Conservation (phyloP, 1,284 basidiomycete species). For the Boletellus deceptivus region DNA sequence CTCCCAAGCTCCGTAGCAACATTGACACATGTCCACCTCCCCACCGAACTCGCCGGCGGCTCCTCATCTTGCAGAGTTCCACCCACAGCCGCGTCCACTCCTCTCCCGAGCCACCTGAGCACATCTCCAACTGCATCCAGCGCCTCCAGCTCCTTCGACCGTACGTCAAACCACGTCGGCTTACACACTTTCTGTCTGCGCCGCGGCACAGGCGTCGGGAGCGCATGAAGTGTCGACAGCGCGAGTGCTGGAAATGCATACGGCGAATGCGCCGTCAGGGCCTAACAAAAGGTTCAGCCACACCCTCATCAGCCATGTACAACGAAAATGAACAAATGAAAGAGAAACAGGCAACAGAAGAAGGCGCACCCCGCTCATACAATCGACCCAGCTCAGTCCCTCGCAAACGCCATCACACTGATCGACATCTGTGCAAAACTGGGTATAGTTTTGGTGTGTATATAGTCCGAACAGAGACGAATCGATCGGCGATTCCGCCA, state of each 20-base stretch:
- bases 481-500: conserved; percentile 88
- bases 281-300: conserved; percentile 39
- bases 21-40: conserved; percentile 53
- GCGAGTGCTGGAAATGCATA: conserved; percentile 83
- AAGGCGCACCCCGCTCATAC: conserved; percentile 66
- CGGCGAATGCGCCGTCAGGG: conserved; percentile 66
- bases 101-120: conserved; percentile 50
- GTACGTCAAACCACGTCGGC: conserved; percentile 66
- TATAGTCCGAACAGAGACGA: conserved; percentile 86
- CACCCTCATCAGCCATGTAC: not conserved
- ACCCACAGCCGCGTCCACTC: not conserved
- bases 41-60: conserved; percentile 27
- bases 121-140: conserved; percentile 58
- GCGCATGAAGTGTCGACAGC: conserved; percentile 74
- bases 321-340: not conserved
- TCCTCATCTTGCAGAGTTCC: conserved; percentile 19
- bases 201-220: conserved; percentile 84
- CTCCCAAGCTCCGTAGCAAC: conserved; percentile 62
- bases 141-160: conserved; percentile 53
- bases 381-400: conserved; percentile 79
- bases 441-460: conserved; percentile 89
- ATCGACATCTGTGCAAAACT: conserved; percentile 79
- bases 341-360: not conserved
- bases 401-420: conserved; percentile 74
- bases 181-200: conserved; percentile 78